Conservation (phyloP, 2,329 filamentous ascomycete genomes). For the Pezizomycotina sp. region DNA sequence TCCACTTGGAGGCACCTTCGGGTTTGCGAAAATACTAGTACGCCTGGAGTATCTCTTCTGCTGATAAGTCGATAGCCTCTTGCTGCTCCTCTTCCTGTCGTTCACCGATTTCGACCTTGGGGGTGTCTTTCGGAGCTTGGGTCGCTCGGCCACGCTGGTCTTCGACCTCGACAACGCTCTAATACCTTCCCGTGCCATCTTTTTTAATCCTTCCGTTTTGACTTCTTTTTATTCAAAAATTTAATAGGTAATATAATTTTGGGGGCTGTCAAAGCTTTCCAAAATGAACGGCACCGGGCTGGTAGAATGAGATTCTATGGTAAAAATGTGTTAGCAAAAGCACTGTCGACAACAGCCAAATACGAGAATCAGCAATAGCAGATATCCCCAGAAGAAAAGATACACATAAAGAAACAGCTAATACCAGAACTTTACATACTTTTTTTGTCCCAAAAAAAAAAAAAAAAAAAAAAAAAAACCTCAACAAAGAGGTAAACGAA, state of each 20-base stretch:
- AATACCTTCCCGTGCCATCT: too few relatives aligned
- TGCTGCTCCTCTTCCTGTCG: conserved; percentile 6
- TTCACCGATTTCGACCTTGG: conserved; percentile 7
- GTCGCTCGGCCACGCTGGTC: conserved; percentile 8
- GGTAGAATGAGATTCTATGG: neutral
- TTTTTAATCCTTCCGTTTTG: too few relatives aligned
- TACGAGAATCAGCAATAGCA: conserved; percentile 1
- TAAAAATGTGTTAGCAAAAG: neutral
- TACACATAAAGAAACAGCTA: conserved; percentile 14
- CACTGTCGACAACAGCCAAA: conserved; percentile 5
- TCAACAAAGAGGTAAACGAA: too few relatives aligned
- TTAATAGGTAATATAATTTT: too few relatives aligned
- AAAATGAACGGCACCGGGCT: conserved; percentile 3
- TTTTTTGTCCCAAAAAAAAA: conserved; percentile 4
- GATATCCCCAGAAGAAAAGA: neutral
- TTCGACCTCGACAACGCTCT: conserved; percentile 16
- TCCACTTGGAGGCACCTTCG: too few relatives aligned
- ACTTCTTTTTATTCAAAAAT: too few relatives aligned
- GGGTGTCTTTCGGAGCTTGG: conserved; percentile 12
- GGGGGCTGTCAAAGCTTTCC: too few relatives aligned
- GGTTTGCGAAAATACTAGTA: too few relatives aligned
- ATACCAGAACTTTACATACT: conserved; percentile 12
- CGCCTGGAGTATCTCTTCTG: conserved; percentile 11
- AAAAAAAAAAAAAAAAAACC: conserved; percentile 8
- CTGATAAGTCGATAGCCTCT: conserved; percentile 5